Evolutionary conservation across 2,329 filamentous ascomycete species (phyloP).

Genomic region (Pseudogymnoascus sp.): DNA sequence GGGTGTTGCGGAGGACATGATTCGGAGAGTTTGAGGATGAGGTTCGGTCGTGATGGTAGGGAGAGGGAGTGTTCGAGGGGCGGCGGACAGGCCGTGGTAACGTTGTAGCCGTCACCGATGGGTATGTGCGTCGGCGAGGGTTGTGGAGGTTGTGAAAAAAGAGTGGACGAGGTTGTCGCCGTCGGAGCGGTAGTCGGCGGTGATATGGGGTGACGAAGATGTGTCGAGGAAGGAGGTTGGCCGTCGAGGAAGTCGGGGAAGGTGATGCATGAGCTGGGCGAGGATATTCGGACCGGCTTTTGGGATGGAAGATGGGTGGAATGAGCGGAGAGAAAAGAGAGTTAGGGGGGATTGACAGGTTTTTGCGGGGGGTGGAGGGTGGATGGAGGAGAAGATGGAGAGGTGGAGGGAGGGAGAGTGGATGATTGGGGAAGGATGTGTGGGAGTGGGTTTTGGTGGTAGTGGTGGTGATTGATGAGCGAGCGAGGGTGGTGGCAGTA

Average conservation of each 20-base stretch:
- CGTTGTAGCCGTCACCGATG: neutral
- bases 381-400: neutral
- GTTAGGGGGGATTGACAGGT: neutral
- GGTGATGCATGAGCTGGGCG: neutral
- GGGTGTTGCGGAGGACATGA: neutral
- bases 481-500: neutral
- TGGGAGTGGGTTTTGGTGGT: neutral
- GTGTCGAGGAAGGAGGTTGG: neutral
- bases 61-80: neutral
- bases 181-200: neutral
- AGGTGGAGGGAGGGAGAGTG: neutral
- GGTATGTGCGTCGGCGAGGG: neutral
- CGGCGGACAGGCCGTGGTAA: neutral
- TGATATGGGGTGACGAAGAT: neutral
- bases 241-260: neutral
- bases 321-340: neutral
- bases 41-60: neutral
- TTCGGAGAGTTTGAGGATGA: neutral
- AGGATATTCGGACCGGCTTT: neutral
- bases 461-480: neutral
- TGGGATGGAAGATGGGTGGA: neutral
- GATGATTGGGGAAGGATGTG: neutral
- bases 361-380: too few relatives aligned
- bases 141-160: neutral
- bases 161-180: neutral